Evolutionary conservation across 768 basidiomycete genomes (phyloP), one percentile per base, ranked within the genome.

Genomic region (Boletus patriciae): DNA sequence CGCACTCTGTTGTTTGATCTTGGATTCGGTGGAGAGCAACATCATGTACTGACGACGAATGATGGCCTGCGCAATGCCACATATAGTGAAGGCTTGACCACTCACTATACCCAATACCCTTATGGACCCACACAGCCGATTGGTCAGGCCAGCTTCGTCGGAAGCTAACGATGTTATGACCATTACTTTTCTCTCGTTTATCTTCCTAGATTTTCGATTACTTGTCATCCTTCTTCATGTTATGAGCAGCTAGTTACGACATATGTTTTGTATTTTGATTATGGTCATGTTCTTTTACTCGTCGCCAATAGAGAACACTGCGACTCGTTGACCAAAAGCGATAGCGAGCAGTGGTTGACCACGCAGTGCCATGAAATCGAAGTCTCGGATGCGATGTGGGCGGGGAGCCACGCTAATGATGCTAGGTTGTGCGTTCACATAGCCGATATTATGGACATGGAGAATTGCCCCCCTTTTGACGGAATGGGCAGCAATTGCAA

Each of bases 1-100:
- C 82, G 83, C 61, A 83, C 82, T 56, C 90, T 91, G 87, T 83
- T 88, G 61, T 72, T 85, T 44, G 87, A 90, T 61, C 80, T 89
- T 16, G 88, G 88, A 21, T 86, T 85, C 61, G 84, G 84, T 19
- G 84, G 67, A 40, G 69, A 66, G 25, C 74, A 76, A 13, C 70
- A 55, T 41, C 61, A 62, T 21, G 65, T 61, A 43, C 46, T 58
- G 21, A 27, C 63, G 25, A 47, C 59, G 37, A 61, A 55, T 40
- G 70, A 73, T 40, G 55, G 61, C 38, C 44, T 70, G 42, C 72
- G 66, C 55, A 65, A 58, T 31, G 29, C 46, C 25, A 19, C 61
- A 6, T 73, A 70, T 54, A 48, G 78, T 41, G 75, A 76, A 52
- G 71, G 65, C 27, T 73, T 80, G 43, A 59, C 62, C n/a, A 48